Evolutionary conservation across 805 yeast species (phyloP).

Genomic region (Saccharomycopsis sp.): DNA sequence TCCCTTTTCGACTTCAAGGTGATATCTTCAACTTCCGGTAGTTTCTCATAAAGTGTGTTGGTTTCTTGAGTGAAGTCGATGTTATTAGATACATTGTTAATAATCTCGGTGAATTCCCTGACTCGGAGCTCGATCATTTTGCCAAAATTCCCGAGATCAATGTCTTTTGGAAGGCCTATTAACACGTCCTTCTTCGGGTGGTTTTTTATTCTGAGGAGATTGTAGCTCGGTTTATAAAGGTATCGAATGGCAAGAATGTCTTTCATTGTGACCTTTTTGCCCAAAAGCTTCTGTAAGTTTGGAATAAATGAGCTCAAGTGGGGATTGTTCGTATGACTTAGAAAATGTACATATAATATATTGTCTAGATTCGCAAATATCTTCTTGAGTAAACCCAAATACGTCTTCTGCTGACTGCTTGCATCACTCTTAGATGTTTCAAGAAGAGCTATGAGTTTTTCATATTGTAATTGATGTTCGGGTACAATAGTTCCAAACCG

Average conservation of each 20-base stretch:
- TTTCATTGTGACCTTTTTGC: not conserved
- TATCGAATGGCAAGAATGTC: conserved; percentile 12
- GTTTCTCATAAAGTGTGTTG: not conserved
- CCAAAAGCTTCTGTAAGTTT: conserved; percentile 2
- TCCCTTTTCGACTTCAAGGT: not conserved
- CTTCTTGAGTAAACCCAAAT: not conserved
- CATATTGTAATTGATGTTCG: not conserved
- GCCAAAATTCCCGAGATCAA: conserved; percentile 3
- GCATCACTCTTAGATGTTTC: not conserved
- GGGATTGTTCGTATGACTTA: conserved; percentile 8
- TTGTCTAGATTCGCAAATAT: conserved; percentile 11
- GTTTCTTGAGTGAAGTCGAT: not conserved
- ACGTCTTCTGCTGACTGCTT: not conserved
- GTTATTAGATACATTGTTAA: not conserved
- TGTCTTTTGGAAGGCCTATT: conserved; percentile 2
- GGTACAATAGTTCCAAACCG: not conserved
- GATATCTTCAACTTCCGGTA: not conserved
- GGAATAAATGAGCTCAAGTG: conserved; percentile 7
- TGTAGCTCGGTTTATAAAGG: conserved; percentile 10
- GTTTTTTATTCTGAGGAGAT: not conserved
- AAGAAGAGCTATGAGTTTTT: not conserved
- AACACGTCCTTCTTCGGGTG: conserved; percentile 1
- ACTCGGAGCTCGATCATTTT: conserved; percentile 3
- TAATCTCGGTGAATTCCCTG: not conserved
- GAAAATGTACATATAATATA: conserved; percentile 7